Evolutionary conservation across 225 moss, liverwort and hornwort species (phyloP), one percentile per base, ranked within the genome.

Genomic region (Bryoerythrophyllum caledonicum): DNA sequence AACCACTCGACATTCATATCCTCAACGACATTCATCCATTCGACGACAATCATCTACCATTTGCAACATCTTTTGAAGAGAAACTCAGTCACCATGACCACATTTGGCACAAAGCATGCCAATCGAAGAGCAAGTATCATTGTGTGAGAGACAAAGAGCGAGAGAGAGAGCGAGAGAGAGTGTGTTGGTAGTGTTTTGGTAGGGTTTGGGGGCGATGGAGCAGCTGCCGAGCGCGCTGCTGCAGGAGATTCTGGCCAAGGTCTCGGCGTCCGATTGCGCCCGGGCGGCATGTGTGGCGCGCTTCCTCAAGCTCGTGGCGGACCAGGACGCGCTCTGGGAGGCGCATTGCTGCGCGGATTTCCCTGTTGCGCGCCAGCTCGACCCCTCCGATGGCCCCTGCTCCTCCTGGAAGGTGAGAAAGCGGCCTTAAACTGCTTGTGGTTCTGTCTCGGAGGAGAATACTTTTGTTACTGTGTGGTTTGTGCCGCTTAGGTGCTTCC

Each of bases 281-380:
- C 68, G 96, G 69, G 86, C 85, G 6, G 89, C 84, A 8, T 90
- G 90, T 43, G 90, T 96, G 35, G 83, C 89, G 55, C 87, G 86
- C 12, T 78, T 82, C 69, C 89, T 89, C 82, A 83, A 74, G 49
- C 77, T 76, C 35, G 70, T 56, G 41, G 75, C 69, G 43, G 62
- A 76, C 46, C 87, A 90, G 17, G 91, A 96, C 15, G 16, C 40
- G 38, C 60, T 90, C 7, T 96, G 96, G 96, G 76, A 83, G 53
- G 34, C 61, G 2, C 80, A 71, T 58, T 96, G 96, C 79, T 81
- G 65, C 38, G 68, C 80, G 44, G 96, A 93, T 43, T 91, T 91
- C 35, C 59, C 62, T 21, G n/a, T 86, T 27, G 59, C 74, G 17
- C 65, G 55, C 1, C 81, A 61, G 23, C 69, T 82, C 16, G 90